Conservation (phyloP, 768 basidiomycete species). For the Pulveroboletus sp. region DNA sequence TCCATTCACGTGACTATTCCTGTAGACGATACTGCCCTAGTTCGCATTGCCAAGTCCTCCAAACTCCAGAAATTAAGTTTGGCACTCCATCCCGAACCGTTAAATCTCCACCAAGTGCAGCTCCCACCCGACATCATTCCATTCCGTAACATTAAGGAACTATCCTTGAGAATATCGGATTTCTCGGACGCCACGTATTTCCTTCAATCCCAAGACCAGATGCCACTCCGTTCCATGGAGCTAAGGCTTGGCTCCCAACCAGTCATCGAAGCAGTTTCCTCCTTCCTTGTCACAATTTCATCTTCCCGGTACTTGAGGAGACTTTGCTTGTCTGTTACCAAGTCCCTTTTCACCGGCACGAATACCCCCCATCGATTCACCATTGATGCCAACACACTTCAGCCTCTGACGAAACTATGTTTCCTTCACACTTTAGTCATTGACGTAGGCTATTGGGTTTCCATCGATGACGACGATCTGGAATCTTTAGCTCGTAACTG, state of each 20-base stretch:
- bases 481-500: conserved; percentile 1
- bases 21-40: background rate
- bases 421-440: too few species aligned
- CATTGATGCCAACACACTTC: too few species aligned
- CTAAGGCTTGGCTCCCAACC: background rate
- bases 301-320: too few species aligned
- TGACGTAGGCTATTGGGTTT: too few species aligned
- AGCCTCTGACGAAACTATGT: too few species aligned
- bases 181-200: background rate
- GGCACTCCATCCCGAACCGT: background rate
- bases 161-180: conserved; percentile 1
- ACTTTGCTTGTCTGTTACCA: too few species aligned
- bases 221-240: background rate
- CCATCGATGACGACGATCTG: conserved; percentile 4
- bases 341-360: too few species aligned
- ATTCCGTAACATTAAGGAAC: background rate
- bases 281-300: background rate
- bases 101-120: background rate
- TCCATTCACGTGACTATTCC: too few species aligned
- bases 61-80: background rate
- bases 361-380: too few species aligned
- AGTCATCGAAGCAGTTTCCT: too few species aligned
- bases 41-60: background rate
- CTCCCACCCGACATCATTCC: background rate
- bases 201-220: background rate